phyloP scores from a whole-genome alignment of 202 grass and related monocot genomes.

The Bolboschoenoplectus hybrid region DNA sequence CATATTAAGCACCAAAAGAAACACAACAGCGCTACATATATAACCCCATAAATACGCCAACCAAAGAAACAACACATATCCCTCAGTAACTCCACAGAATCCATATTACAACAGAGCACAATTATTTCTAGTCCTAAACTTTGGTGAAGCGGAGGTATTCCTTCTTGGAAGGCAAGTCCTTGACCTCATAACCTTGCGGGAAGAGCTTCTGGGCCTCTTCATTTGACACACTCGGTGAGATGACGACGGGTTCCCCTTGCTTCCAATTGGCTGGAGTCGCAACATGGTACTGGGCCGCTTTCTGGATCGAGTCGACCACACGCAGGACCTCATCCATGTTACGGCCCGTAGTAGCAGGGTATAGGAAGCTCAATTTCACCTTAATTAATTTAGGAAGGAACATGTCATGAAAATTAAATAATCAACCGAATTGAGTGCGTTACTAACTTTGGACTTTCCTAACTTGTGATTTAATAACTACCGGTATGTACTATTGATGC shows the following conservation, averaged over 20 bases:
- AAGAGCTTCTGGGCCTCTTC: constrained; percentile 75
- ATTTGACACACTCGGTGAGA: constrained; percentile 61
- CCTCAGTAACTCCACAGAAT: neutral
- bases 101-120: neutral
- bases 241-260: constrained; percentile 64
- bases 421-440: neutral
- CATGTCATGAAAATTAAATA: neutral
- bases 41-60: neutral
- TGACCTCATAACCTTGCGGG: constrained; percentile 55
- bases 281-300: constrained; percentile 61
- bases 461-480: no score
- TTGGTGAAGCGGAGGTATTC: constrained; percentile 78
- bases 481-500: neutral
- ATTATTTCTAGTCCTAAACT: constrained; percentile 31
- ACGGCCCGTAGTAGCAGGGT: constrained; percentile 70
- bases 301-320: constrained; percentile 72
- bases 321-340: constrained; percentile 92
- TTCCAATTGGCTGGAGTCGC: constrained; percentile 90
- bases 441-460: no score
- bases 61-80: neutral
- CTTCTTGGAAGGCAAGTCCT: constrained; percentile 73
- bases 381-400: constrained; percentile 16
- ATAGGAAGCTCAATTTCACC: constrained; percentile 87
- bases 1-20: neutral
- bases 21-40: neutral